phyloP scores from a whole-genome alignment of 2,329 filamentous ascomycete species.

The Aureobasidium subglaciale region DNA sequence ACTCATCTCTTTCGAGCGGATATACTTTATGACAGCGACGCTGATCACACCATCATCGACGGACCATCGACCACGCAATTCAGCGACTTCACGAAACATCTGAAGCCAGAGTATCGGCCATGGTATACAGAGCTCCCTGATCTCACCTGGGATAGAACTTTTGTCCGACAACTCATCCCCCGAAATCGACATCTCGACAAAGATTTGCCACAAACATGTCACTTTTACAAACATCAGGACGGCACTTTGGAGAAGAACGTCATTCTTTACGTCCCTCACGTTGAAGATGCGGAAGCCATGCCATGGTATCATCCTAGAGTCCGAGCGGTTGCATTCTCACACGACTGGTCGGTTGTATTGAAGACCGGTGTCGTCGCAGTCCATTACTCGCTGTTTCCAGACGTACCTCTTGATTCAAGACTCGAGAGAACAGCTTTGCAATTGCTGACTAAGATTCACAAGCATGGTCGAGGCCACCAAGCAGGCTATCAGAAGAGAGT shows the following conservation, averaged over 20 bases:
- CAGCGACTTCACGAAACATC: constrained; percentile 42
- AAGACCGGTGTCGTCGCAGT: constrained; percentile 39
- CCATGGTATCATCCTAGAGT: constrained; percentile 87
- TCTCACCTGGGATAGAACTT: constrained; percentile 49
- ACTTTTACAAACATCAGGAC: constrained; percentile 45
- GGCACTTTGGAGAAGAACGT: constrained; percentile 42
- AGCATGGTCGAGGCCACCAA: constrained; percentile 61
- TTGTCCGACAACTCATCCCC: constrained; percentile 73
- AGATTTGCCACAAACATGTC: constrained; percentile 74
- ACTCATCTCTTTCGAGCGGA: constrained; percentile 73
- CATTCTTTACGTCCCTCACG: constrained; percentile 74
- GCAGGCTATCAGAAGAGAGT: constrained; percentile 72
- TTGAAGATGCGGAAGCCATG: constrained; percentile 52
- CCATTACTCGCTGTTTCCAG: constrained; percentile 44
- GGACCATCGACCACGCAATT: constrained; percentile 24
- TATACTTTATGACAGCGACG: constrained; percentile 53
- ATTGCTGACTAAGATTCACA: constrained; percentile 61
- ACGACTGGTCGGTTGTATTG: constrained; percentile 34
- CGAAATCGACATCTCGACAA: constrained; percentile 71
- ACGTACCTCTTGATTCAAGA: constrained; percentile 17
- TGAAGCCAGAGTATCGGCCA: constrained; percentile 35
- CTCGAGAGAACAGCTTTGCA: constrained; percentile 62
- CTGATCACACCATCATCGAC: constrained; percentile 20
- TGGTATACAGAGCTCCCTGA: constrained; percentile 18
- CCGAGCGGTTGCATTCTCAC: constrained; percentile 65